Base-by-base conservation (phyloP, 768 basidiomycete genomes). In the Leucosporidium yakuticum region DNA sequence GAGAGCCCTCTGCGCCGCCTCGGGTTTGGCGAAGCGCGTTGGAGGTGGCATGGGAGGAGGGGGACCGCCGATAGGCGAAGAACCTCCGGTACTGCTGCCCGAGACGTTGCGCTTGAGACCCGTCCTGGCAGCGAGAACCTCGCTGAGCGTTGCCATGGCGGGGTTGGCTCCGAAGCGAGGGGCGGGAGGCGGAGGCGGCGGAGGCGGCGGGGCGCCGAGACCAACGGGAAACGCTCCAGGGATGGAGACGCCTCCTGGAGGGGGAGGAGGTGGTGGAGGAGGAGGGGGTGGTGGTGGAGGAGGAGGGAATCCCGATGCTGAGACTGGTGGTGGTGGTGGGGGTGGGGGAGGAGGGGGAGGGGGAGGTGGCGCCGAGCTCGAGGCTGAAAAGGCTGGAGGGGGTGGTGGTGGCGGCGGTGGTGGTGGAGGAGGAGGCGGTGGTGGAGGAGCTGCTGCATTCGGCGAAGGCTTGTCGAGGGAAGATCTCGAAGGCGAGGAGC, bases 1-100 rank as follows among this genome's bases (percentile, higher is more conserved):
- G 89, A 97, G 92, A 83, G 93, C 92, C 59, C 65, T 50, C 69
- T 65, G 12, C 71, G 72, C 32, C 69, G 69, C 44, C 67, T 62
- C 47, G 72, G 71, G 56, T 20, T 34, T 64, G 51, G 44, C 57
- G 70, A 63, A 60, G 27, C 70, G 44, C 39, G 25, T 3, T 29
- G 17, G 55, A 36, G 55, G 55, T 34, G 55, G 77, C 21, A 60
- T 60, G 14, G 76, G 74, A n/a, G 67, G 55, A n/a, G 68, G 70
- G 44, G 69, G 71, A 4, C 64, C 63, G 27, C 58, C 63, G 2
- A 44, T 15, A 2, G 39, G 39, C 39, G 39, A 44, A 8, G 39
- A 44, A 8, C 39, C 39, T 8, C 39, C 39, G 8, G 39, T 44
- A 44, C 39, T 44, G 39, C 39, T 44, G 39, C 39, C 39, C 39